A percentile compares a stretch with the other conserved stretches of the same genome.
These are phyloP conservation scores for Ilex paraguariensis DNA, from an alignment of 305 asterid species.

Conservation along the genomic window DNA sequence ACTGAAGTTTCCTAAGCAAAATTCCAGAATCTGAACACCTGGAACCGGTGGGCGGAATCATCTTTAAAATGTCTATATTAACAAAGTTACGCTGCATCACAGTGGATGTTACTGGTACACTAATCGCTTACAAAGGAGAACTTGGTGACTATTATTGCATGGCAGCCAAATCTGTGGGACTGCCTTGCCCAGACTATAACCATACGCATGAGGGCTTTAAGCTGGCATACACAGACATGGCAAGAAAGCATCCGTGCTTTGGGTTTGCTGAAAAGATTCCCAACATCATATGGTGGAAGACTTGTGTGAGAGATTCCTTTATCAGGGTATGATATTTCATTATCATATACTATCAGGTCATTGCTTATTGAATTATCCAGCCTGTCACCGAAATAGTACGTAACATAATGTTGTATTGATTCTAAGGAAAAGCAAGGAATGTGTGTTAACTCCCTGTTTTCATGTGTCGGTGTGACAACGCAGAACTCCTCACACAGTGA, in stretches of 20 bases:
- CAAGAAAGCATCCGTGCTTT: conserved; percentile 82
- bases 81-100: conserved; percentile 68
- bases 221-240: conserved; percentile 88
- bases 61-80: conserved; percentile 56
- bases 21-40: neutral
- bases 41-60: neutral
- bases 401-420: too few relatives aligned
- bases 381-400: too few relatives aligned
- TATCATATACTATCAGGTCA: conserved; percentile 2
- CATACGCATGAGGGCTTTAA: conserved; percentile 91
- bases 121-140: conserved; percentile 95
- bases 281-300: conserved; percentile 92
- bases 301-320: conserved; percentile 87
- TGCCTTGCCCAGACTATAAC: conserved; percentile 90
- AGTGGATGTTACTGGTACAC: conserved; percentile 94
- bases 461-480: too few relatives aligned
- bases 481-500: neutral
- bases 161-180: conserved; percentile 95
- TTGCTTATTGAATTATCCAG: neutral
- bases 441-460: too few relatives aligned
- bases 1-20: too few relatives aligned
- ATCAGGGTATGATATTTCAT: conserved; percentile 48
- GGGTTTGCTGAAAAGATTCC: conserved; percentile 89
- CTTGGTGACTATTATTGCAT: conserved; percentile 98
- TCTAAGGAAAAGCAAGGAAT: too few relatives aligned